A percentile compares a stretch with the other conserved stretches of the same genome.
phyloP scores from a whole-genome alignment of 75 land plant species.

The Pseudotsuga menziesii region DNA sequence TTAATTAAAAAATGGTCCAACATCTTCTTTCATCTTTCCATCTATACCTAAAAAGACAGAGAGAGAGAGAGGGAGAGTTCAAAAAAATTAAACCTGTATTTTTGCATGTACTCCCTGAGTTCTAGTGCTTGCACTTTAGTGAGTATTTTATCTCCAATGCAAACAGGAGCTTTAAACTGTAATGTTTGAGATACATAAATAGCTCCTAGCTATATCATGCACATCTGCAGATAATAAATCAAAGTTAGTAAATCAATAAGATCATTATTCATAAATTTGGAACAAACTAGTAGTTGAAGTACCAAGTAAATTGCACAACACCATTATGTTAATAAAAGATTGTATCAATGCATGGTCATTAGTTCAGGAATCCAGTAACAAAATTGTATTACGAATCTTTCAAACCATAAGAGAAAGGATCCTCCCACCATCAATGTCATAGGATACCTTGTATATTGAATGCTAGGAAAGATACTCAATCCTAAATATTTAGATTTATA shows the following conservation, averaged over 20 bases:
- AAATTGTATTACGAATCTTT: not conserved
- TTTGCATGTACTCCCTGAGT: conserved; percentile 37
- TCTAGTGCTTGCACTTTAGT: conserved; percentile 55
- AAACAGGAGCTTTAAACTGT: conserved; percentile 63
- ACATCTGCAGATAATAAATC: conserved; percentile 1
- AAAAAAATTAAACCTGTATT: conserved; percentile 36
- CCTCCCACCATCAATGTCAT: too few relatives aligned
- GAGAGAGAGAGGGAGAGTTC: not conserved
- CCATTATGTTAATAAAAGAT: not conserved
- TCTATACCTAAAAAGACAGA: not conserved
- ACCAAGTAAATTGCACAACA: not conserved
- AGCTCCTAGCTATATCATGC: conserved; percentile 51
- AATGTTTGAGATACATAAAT: conserved; percentile 70
- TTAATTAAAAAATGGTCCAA: not conserved
- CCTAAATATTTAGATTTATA: too few relatives aligned
- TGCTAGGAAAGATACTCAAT: too few relatives aligned
- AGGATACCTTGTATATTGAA: too few relatives aligned
- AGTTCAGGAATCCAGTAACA: not conserved
- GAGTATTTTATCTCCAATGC: conserved; percentile 45
- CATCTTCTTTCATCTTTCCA: not conserved
- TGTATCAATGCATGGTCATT: not conserved
- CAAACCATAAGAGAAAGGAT: too few relatives aligned
- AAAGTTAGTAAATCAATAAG: conserved; percentile 13
- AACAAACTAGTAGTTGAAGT: not conserved
- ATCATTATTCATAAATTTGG: not conserved